Base-by-base conservation (phyloP, 306 rosid species). In the Betula pendula region DNA sequence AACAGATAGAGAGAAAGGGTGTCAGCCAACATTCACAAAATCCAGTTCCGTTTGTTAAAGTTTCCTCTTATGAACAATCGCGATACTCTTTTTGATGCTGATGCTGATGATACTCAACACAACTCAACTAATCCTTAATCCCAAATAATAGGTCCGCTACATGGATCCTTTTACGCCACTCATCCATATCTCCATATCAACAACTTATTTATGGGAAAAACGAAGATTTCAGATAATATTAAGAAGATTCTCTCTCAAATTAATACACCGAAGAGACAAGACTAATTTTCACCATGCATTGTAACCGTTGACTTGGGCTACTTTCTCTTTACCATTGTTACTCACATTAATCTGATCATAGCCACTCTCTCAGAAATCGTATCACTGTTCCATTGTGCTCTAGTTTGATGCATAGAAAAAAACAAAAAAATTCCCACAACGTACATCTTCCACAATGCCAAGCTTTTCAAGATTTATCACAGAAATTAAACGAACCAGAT, bases 21-120 rank as follows among this genome's bases (percentile, higher is more conserved):
- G 77, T 89, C 38, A 85, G 86, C 80, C 74, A 76, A 73, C 29
- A 40, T 68, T 25, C 77, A 49, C 42, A 60, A n/a, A 78, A 78
- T 13, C 25, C 48, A 77, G 68, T 40, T 62, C 8, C 52, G 2
- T 7, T 52, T 24, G 38, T 16, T 15, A 58, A 19, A 66, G 42
- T 38, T 38, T 5, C 20, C 25, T 68, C 63, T 27, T 17, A 22
- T 17, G 8, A 7, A 19, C 1, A 17, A 49, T 33, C 4, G 15
- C 3, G 19, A 76, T 38, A 51, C 13, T 67, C 40, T 6, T 27
- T 15, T 68, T 43, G 12, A 68, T n/a, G 33, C 55, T 22, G 29
- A 53, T 66, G 17, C 38, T 35, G 31, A 42, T 22, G n/a, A 29
- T 24, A 47, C n/a, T 11, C 12, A 42, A 52, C 31, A 3, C 27